These are phyloP conservation scores for Pelargonium australe DNA, from an alignment of 441 rosid genomes.

Conservation along the genomic window DNA sequence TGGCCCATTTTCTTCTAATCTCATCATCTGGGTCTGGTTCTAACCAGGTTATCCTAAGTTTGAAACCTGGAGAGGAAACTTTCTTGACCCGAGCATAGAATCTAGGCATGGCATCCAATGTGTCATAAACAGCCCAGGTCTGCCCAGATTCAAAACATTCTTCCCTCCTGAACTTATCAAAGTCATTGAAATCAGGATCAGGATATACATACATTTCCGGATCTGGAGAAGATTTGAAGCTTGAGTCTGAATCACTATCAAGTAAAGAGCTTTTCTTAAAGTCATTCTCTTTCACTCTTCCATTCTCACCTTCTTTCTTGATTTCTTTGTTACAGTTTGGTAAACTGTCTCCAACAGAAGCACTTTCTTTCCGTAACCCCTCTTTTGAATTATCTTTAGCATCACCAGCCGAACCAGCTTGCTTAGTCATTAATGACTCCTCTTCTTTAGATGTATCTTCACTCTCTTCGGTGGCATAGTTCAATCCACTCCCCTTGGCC, in stretches of 20 bases:
- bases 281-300: conserved; percentile 22
- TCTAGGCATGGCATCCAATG: conserved; percentile 60
- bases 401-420: conserved; percentile 24
- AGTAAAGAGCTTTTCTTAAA: conserved; percentile 20
- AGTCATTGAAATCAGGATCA: conserved; percentile 58
- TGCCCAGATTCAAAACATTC: conserved; percentile 43
- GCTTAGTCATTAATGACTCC: conserved; percentile 25
- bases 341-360: conserved; percentile 21
- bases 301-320: conserved; percentile 26
- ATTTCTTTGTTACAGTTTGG: conserved; percentile 23
- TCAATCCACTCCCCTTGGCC: conserved; percentile 27
- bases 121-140: conserved; percentile 56
- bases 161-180: conserved; percentile 35
- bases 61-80: conserved; percentile 35
- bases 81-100: conserved; percentile 55
- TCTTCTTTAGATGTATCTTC: conserved; percentile 27
- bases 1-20: conserved; percentile 39
- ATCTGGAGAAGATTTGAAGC: conserved; percentile 21
- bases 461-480: conserved; percentile 20
- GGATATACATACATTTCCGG: conserved; percentile 35
- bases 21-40: conserved; percentile 47
- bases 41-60: conserved; percentile 50
- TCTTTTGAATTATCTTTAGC: conserved; percentile 26
- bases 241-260: conserved; percentile 24
- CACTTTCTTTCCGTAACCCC: conserved; percentile 19